A percentile compares a stretch with the other conserved stretches of the same genome.
phyloP scores from a whole-genome alignment of 148 eudicot genomes.

The Bassia scoparia region DNA sequence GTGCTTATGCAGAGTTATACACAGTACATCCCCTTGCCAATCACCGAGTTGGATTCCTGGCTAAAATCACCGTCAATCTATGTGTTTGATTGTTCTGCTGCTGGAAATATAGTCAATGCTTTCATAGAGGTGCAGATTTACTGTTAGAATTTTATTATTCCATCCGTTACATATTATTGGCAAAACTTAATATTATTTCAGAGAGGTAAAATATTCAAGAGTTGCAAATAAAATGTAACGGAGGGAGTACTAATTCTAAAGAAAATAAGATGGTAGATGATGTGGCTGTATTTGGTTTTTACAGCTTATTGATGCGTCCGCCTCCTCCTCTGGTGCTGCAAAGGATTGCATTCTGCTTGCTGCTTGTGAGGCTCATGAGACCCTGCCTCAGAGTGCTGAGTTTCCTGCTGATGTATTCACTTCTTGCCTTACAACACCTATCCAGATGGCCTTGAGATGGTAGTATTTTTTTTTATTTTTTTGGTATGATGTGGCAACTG shows the following conservation, averaged over 20 bases:
- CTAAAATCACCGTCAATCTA: slow-evolving; percentile 88
- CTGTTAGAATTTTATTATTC: not conserved
- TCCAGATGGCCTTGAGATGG: slow-evolving; percentile 99
- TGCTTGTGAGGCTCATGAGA: slow-evolving; percentile 94
- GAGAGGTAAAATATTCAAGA: too few species aligned
- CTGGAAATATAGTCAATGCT: slow-evolving; percentile 86
- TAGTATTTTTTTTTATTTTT: slow-evolving; percentile 21
- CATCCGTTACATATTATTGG: too few species aligned
- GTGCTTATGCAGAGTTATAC: slow-evolving; percentile 65
- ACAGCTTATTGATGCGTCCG: slow-evolving; percentile 72
- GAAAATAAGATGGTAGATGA: slow-evolving; percentile 11
- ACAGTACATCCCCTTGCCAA: slow-evolving; percentile 81
- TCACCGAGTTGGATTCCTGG: slow-evolving; percentile 93
- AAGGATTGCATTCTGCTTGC: slow-evolving; percentile 95
- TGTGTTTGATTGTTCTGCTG: slow-evolving; percentile 98
- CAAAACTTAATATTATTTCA: too few species aligned
- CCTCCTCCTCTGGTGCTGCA: slow-evolving; percentile 52
- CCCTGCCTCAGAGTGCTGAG: slow-evolving; percentile 93
- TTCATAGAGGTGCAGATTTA: slow-evolving; percentile 65
- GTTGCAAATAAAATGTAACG: too few species aligned
- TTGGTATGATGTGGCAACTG: not conserved
- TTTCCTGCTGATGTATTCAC: slow-evolving; percentile 98
- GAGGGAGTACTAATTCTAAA: not conserved
- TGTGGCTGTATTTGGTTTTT: slow-evolving; percentile 15
- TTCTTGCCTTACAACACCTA: slow-evolving; percentile 94